Evolutionary conservation across 2,329 filamentous ascomycete genomes (phyloP), one percentile per base, ranked within the genome.

Genomic region (Penicillium sumatraense): DNA sequence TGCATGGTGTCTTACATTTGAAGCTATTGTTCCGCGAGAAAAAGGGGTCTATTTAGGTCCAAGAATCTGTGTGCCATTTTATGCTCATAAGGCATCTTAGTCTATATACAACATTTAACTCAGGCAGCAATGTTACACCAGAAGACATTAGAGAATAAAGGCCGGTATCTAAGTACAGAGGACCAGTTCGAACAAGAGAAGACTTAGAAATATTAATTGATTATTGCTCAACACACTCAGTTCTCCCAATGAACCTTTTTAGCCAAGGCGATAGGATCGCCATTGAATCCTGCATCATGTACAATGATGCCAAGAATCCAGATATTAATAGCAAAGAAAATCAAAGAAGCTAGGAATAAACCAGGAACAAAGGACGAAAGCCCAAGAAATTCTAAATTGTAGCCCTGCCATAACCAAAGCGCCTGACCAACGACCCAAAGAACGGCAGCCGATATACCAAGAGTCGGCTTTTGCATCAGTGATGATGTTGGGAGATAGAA

Each of bases 261-360:
- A 21, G 42, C 42, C 42, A 46, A 13, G 42, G 42, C 42, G 14
- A 46, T 46, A 1, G 42, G 42, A 27, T 46, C 42, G 24, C 27
- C 10, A 49, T 45, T 4, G n/a, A 46, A 31, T 16, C 73, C 74
- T 21, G 82, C 80, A 72, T 98, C 95, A 2, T 72, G 71, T 6
- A 97, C 83, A 40, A 98, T 86, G 44, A 96, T 79, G 0, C 90
- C 90, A 35, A 99, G 71, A 51, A 98, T 90, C 86, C 91, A 96
- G 63, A 87, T 88, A 71, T 99, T 98, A 14, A 92, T 84, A 1
- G 86, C 72, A 70, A 97, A 98, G 77, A 99, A 98, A 0, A 77
- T 76, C 13, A 96, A 72, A 0, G 90, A 89, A 0, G 91, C 82
- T 0, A 84, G 60, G 86, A 91, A 98, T 1, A 99, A 78, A 0